These are phyloP conservation scores for Psidium friedrichsthalianum DNA, from an alignment of 345 rosid genomes.

Conservation along the genomic window DNA sequence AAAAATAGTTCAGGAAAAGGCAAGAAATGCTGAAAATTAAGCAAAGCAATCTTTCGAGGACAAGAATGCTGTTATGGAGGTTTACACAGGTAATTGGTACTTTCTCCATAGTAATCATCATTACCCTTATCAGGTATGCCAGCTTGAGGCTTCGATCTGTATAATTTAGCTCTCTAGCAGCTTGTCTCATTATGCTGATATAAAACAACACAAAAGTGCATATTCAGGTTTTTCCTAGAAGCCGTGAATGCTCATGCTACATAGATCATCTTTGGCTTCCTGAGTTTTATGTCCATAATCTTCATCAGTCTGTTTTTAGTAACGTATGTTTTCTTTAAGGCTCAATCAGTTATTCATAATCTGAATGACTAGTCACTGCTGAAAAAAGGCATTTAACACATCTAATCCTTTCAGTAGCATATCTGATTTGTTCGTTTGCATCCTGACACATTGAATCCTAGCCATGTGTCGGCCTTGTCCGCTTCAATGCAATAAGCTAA, in stretches of 20 bases:
- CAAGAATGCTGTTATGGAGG: conserved; percentile 54
- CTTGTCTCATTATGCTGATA: background rate
- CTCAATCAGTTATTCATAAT: background rate
- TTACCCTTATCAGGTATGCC: background rate
- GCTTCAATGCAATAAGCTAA: background rate
- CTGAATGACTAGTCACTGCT: background rate
- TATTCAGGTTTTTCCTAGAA: background rate
- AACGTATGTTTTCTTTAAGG: background rate
- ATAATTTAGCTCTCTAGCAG: background rate
- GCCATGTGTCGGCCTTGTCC: background rate
- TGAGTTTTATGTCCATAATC: background rate
- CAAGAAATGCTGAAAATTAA: conserved; percentile 52
- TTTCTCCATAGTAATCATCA: background rate
- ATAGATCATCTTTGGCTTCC: background rate
- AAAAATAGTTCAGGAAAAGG: conserved; percentile 48
- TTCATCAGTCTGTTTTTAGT: background rate
- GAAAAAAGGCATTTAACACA: background rate
- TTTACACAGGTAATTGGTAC: conserved; percentile 43
- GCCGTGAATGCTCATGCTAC: background rate
- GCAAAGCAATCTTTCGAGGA: conserved; percentile 65
- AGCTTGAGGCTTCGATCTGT: background rate
- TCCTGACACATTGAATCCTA: background rate
- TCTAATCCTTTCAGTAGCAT: background rate
- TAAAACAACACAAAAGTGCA: background rate
- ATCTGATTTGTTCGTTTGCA: background rate